These are phyloP conservation scores for Fusarium camptoceras DNA, from an alignment of 2,329 filamentous ascomycete species.

Conservation along the genomic window DNA sequence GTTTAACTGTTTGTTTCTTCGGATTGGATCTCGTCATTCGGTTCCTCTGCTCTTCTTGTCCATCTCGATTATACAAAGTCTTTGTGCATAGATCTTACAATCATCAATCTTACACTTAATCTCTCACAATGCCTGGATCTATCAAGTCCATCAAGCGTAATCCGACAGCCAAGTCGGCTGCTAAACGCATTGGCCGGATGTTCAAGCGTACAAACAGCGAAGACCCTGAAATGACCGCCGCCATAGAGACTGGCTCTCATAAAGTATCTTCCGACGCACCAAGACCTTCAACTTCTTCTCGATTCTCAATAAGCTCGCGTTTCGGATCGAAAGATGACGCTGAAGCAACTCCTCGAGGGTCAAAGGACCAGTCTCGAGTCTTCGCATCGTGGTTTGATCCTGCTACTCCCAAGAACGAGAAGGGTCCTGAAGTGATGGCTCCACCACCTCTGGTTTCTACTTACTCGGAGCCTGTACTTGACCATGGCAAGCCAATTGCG, in stretches of 20 bases:
- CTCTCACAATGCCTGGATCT: constrained; percentile 25
- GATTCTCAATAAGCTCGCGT: constrained; percentile 35
- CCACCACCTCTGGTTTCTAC: constrained; percentile 18
- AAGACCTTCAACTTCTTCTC: constrained; percentile 30
- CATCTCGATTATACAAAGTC: neutral
- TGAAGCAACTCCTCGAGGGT: constrained; percentile 3
- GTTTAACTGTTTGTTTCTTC: neutral
- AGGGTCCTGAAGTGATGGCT: neutral
- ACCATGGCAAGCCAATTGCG: neutral
- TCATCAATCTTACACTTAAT: neutral
- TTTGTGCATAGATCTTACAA: neutral
- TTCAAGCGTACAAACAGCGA: constrained; percentile 34
- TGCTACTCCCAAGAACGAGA: constrained; percentile 14
- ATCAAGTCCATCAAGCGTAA: constrained; percentile 35
- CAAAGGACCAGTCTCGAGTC: constrained; percentile 23
- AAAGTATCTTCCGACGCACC: constrained; percentile 26
- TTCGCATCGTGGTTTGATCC: constrained; percentile 17
- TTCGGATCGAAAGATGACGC: constrained; percentile 25
- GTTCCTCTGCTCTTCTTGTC: neutral
- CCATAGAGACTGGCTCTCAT: neutral
- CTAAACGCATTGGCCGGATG: constrained; percentile 38
- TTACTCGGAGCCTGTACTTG: constrained; percentile 6
- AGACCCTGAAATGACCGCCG: constrained; percentile 6
- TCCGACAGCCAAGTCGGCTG: constrained; percentile 33
- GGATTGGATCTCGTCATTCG: neutral